These are phyloP conservation scores for Thelonectria blattea DNA, from an alignment of 2,329 filamentous ascomycete genomes.

Conservation along the genomic window DNA sequence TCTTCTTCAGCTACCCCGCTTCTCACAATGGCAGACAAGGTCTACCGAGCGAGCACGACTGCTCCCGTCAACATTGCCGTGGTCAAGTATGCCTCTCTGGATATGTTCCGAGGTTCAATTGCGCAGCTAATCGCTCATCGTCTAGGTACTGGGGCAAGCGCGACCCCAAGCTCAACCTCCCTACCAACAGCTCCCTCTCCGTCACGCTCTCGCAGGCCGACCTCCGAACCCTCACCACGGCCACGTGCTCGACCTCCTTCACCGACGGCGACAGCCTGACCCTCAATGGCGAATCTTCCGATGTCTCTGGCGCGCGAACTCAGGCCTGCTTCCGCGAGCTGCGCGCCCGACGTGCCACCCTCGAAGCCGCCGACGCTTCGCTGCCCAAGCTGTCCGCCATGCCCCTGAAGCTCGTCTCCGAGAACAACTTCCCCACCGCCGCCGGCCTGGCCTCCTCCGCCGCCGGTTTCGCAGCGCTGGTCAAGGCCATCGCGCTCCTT, in stretches of 20 bases:
- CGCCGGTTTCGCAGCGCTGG: constrained; percentile 71
- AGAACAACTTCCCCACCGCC: constrained; percentile 99
- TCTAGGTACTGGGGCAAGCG: constrained; percentile 90
- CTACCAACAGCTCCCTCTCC: constrained; percentile 96
- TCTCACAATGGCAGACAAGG: constrained; percentile 55
- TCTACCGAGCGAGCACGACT: constrained; percentile 94
- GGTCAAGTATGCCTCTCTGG: constrained; percentile 71
- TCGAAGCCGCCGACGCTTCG: constrained; percentile 74
- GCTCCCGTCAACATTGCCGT: constrained; percentile 98
- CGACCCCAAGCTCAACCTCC: constrained; percentile 90
- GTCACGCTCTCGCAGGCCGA: constrained; percentile 95
- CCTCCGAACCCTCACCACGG: constrained; percentile 93
- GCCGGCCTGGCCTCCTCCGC: constrained; percentile 82
- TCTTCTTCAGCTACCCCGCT: constrained; percentile 16
- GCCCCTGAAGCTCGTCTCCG: constrained; percentile 85
- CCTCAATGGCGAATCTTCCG: constrained; percentile 83
- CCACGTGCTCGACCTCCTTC: constrained; percentile 82
- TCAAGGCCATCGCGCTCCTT: constrained; percentile 88
- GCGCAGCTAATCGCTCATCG: background rate
- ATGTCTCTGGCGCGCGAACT: constrained; percentile 87
- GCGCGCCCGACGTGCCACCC: constrained; percentile 73
- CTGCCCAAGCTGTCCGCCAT: constrained; percentile 82
- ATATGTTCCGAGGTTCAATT: background rate
- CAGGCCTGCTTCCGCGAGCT: constrained; percentile 93
- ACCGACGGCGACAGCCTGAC: constrained; percentile 71